A percentile compares a stretch with the other conserved stretches of the same genome.
Evolutionary conservation across 768 basidiomycete species (phyloP).

Genomic region (Naganishia onofrii): DNA sequence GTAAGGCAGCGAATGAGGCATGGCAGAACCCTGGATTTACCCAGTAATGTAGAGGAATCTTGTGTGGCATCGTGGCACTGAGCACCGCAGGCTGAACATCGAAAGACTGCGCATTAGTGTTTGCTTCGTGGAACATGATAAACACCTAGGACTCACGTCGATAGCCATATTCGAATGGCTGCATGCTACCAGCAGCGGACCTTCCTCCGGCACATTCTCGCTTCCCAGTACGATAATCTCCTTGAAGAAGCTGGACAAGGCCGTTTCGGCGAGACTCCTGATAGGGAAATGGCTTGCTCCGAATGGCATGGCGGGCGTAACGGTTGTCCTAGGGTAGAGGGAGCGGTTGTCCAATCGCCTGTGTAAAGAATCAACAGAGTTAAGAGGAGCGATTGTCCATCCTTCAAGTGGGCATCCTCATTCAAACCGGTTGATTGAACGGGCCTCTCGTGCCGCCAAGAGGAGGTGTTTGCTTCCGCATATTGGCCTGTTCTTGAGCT

Average conservation of each 20-base stretch:
- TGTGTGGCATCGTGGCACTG: slow-evolving; percentile 76
- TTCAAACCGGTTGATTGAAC: too few relatives aligned
- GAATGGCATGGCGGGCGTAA: slow-evolving; percentile 47
- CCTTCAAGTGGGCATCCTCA: too few relatives aligned
- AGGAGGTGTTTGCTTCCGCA: too few relatives aligned
- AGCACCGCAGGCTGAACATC: slow-evolving; percentile 51
- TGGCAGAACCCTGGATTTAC: slow-evolving; percentile 36
- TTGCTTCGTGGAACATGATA: neutral
- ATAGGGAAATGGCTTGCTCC: slow-evolving; percentile 66
- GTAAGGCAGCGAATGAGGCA: neutral
- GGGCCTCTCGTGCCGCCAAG: too few relatives aligned
- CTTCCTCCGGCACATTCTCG: slow-evolving; percentile 80
- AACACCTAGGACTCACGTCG: slow-evolving; percentile 57
- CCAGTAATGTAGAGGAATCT: slow-evolving; percentile 68
- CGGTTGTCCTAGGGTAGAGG: too few relatives aligned
- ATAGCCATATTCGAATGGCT: slow-evolving; percentile 96
- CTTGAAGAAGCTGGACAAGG: slow-evolving; percentile 81
- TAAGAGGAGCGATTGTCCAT: too few relatives aligned
- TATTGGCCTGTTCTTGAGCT: too few relatives aligned
- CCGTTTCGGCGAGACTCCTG: slow-evolving; percentile 67
- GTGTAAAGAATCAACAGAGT: too few relatives aligned
- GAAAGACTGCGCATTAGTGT: neutral
- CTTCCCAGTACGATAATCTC: slow-evolving; percentile 80
- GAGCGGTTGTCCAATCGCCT: too few relatives aligned
- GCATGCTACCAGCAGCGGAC: slow-evolving; percentile 88